Evolutionary conservation across 331 rosid genomes (phyloP).

Genomic region (Rosa hybrid): DNA sequence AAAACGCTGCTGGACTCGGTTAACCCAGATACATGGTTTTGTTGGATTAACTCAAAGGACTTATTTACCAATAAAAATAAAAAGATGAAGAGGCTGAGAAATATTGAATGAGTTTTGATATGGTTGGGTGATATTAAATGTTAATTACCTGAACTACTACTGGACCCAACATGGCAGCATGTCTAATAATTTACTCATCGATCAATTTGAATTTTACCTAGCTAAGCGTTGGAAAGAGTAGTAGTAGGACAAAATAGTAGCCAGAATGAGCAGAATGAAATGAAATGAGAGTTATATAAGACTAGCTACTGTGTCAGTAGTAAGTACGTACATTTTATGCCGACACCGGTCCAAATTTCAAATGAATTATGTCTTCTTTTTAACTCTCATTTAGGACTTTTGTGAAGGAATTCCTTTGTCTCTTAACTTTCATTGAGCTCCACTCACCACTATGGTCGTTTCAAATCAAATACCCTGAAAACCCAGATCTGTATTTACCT

Average conservation of each 20-base stretch:
- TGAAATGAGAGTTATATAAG: not conserved
- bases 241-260: not conserved
- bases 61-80: not conserved
- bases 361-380: not conserved
- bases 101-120: not conserved
- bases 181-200: not conserved
- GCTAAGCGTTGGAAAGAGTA: not conserved
- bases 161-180: not conserved
- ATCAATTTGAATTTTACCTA: not conserved
- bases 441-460: not conserved
- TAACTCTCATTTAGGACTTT: not conserved
- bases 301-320: not conserved
- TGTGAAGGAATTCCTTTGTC: constrained; percentile 6
- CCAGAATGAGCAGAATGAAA: not conserved
- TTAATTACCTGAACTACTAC: not conserved
- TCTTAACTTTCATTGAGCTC: not conserved
- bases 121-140: not conserved
- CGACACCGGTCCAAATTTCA: not conserved
- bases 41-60: not conserved
- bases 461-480: not conserved
- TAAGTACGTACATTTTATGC: not conserved
- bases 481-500: not conserved
- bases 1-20: not conserved
- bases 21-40: not conserved
- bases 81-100: not conserved